phyloP scores from a whole-genome alignment of 257 asterid species.

The Scutellaria barbata region DNA sequence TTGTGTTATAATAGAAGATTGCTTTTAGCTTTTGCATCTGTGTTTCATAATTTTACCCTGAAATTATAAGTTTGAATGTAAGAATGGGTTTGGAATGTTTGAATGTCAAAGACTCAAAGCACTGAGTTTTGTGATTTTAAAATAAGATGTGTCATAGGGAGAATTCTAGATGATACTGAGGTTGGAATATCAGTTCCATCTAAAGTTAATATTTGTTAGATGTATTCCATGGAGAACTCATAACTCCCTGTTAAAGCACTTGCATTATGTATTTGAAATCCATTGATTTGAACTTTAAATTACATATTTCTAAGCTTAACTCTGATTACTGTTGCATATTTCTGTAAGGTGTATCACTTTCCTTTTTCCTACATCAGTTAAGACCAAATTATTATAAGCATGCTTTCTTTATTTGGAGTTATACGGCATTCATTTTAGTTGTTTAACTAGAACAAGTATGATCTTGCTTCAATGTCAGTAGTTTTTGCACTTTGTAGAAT shows the following conservation, averaged over 20 bases:
- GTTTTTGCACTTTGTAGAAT: neutral
- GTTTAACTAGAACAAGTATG: too few relatives aligned
- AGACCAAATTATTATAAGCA: too few relatives aligned
- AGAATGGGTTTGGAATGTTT: slow-evolving; percentile 6
- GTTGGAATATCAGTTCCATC: neutral
- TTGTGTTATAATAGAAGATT: neutral
- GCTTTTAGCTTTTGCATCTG: neutral
- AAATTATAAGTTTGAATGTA: neutral
- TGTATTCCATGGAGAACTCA: slow-evolving; percentile 6
- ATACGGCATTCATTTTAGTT: slow-evolving; percentile 1
- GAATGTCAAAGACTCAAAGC: neutral
- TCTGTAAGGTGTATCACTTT: neutral
- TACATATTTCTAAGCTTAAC: neutral
- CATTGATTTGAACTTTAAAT: neutral
- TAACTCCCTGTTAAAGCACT: neutral
- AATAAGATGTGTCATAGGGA: slow-evolving; percentile 11
- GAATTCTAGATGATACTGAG: neutral
- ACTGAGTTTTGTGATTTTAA: slow-evolving; percentile 6
- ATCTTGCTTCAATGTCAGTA: neutral
- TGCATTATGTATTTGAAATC: slow-evolving; percentile 13
- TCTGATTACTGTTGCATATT: too few relatives aligned
- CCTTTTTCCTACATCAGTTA: neutral
- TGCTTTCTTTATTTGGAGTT: too few relatives aligned
- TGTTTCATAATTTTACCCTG: neutral
- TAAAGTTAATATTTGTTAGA: slow-evolving; percentile 11